A percentile compares a stretch with the other conserved stretches of the same genome.
Conservation (phyloP, 768 basidiomycete genomes). For the Hemileccinum rubropunctum region DNA sequence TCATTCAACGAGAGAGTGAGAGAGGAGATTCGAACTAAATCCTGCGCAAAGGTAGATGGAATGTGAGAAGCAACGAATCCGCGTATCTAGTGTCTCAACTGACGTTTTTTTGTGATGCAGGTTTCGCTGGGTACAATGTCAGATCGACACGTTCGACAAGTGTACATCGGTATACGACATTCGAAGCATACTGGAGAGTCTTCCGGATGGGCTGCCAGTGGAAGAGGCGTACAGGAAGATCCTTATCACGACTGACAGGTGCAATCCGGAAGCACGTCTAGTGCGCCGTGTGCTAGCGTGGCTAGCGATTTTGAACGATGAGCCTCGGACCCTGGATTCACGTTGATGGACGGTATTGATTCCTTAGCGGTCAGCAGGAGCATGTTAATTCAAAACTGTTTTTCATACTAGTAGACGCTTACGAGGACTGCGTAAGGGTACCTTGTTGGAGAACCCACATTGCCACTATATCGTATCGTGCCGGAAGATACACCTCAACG, state of each 20-base stretch:
- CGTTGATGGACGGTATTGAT: not conserved
- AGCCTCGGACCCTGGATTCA: conserved; percentile 1
- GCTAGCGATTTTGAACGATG: conserved; percentile 3
- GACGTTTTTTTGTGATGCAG: not conserved
- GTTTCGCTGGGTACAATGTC: conserved; percentile 19
- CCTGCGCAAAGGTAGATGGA: conserved; percentile 17
- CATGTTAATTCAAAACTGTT: no score
- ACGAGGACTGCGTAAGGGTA: conserved; percentile 6
- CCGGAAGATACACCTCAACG: conserved; percentile 6
- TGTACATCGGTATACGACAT: not conserved
- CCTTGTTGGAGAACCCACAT: conserved; percentile 8
- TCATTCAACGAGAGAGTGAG: conserved; percentile 1
- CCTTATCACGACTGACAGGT: conserved; percentile 8
- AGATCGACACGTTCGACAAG: conserved; percentile 8
- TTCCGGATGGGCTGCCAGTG: conserved; percentile 14
- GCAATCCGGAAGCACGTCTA: not conserved
- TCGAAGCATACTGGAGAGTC: conserved; percentile 2
- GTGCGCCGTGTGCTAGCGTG: conserved; percentile 9
- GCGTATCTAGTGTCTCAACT: not conserved
- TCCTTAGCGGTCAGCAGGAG: conserved; percentile 5
- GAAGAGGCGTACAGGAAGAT: conserved; percentile 25
- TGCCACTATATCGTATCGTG: conserved; percentile 5
- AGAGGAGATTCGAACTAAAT: conserved; percentile 1
- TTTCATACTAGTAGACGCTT: no score
- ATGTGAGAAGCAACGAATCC: conserved; percentile 12